Percentiles rank a stretch among this genome's conserved stretches.
phyloP scores from a whole-genome alignment of 768 basidiomycete genomes.

The Pulveroboletus sp. region DNA sequence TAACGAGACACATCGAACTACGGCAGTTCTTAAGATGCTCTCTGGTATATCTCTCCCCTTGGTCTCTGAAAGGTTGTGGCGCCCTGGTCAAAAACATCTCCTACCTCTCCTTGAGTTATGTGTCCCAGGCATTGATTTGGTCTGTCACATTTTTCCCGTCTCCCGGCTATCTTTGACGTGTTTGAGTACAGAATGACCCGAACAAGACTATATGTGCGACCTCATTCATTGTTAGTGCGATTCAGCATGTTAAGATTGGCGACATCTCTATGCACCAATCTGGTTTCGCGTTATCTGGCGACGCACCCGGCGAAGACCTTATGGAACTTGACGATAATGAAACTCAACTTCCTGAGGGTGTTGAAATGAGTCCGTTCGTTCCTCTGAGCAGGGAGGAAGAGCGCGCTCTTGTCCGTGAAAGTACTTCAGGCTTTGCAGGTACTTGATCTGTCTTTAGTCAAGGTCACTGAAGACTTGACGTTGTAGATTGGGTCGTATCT shows the following conservation, averaged over 20 bases:
- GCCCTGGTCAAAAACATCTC: conserved; percentile 84
- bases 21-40: conserved; percentile 83
- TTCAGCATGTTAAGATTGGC: conserved; percentile 74
- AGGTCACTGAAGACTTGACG: neutral
- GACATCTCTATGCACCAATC: conserved; percentile 64
- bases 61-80: conserved; percentile 72
- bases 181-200: conserved; percentile 60
- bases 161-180: neutral
- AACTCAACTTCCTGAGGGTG: conserved; percentile 48
- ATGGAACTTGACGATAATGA: conserved; percentile 48
- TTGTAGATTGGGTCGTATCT: conserved; percentile 72
- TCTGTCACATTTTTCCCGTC: conserved; percentile 29
- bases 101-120: conserved; percentile 84
- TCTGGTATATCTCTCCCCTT: conserved; percentile 72
- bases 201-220: conserved; percentile 75
- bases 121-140: conserved; percentile 88
- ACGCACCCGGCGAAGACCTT: conserved; percentile 48
- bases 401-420: conserved; percentile 67
- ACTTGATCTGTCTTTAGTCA: conserved; percentile 10
- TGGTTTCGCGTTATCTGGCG: conserved; percentile 49
- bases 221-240: conserved; percentile 67
- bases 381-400: conserved; percentile 60
- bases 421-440: conserved; percentile 78
- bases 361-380: conserved; percentile 32
- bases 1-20: conserved; percentile 93